phyloP scores from a whole-genome alignment of 2,329 filamentous ascomycete genomes.

The Ophiostoma australiae region DNA sequence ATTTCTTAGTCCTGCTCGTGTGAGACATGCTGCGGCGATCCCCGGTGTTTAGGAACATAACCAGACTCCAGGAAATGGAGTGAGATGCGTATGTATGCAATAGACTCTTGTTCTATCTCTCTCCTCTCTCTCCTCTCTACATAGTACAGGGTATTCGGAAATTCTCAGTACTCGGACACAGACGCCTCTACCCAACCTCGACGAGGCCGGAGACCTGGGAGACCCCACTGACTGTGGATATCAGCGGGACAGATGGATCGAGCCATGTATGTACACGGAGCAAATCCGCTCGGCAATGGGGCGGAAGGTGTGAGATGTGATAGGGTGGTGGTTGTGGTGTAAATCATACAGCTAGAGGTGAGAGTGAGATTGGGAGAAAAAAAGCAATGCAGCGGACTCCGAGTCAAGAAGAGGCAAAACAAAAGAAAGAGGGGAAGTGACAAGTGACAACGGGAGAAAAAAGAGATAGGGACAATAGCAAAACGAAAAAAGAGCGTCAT shows the following conservation, averaged over 20 bases:
- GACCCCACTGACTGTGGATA: neutral
- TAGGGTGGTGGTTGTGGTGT: neutral
- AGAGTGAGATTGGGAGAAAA: neutral
- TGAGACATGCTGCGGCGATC: neutral
- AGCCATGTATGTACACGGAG: neutral
- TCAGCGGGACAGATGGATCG: neutral
- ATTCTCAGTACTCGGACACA: no score
- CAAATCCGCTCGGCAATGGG: neutral
- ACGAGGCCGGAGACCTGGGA: constrained; percentile 4
- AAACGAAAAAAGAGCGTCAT: neutral
- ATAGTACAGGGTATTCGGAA: no score
- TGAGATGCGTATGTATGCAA: neutral
- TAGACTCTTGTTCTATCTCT: no score
- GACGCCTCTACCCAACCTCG: neutral
- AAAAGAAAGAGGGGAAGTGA: constrained; percentile 8
- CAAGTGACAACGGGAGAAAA: neutral
- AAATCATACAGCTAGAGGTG: neutral
- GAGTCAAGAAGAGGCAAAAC: neutral
- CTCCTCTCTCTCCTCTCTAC: no score
- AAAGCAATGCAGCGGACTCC: neutral
- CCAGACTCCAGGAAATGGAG: neutral
- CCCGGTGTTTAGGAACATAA: neutral
- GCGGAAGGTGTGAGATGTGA: constrained; percentile 2
- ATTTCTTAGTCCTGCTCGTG: neutral
- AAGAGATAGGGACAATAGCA: neutral